Evolutionary conservation across 2,329 filamentous ascomycete species (phyloP), one percentile per base, ranked within the genome.

Genomic region (Cercospora beticola): DNA sequence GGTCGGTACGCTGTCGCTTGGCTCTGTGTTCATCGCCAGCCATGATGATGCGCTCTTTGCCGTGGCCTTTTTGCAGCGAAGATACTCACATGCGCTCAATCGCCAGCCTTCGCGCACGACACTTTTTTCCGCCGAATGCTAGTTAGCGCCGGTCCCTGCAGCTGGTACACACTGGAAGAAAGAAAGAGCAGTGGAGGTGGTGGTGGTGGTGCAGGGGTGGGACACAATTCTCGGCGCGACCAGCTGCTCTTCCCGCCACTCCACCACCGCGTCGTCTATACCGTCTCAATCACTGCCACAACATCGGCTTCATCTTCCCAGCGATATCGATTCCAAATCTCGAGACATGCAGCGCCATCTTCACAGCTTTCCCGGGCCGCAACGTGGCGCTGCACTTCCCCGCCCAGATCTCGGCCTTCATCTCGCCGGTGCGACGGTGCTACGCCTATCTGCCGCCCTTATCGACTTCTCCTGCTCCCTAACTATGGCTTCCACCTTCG

Each of bases 1-100:
- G 33, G 62, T 71, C 69, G 62, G 70, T 57, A 66, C 66, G 67
- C 33, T 71, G 72, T 46, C 72, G 67, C 66, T 73, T 73, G 64
- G 70, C 72, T 64, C 70, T 70, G 60, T 72, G 64, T 49, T 73
- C 57, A 26, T 57, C 56, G 49, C 65, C 69, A 66, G 69, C 69
- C 69, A 72, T 72, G 36, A 67, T 68, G 70, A 65, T 63, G 67
- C 31, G 64, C 31, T n/a, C 63, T 64, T 57, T 59, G 49, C 12
- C 14, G 21, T 36, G 56, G 16, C 56, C 56, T 21, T 31, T 0
- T 59, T 18, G 56, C 56, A 43, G 33, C 23, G 54, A 36, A 7
- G 56, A 62, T 65, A 68, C 65, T 68, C 62, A 68, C 65, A 61
- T 36, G 30, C 56, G 49, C 28, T 23, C 28, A 36, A 18, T 36